Evolutionary conservation across 345 rosid species (phyloP).

Genomic region (Eucalyptus guilfoylei): DNA sequence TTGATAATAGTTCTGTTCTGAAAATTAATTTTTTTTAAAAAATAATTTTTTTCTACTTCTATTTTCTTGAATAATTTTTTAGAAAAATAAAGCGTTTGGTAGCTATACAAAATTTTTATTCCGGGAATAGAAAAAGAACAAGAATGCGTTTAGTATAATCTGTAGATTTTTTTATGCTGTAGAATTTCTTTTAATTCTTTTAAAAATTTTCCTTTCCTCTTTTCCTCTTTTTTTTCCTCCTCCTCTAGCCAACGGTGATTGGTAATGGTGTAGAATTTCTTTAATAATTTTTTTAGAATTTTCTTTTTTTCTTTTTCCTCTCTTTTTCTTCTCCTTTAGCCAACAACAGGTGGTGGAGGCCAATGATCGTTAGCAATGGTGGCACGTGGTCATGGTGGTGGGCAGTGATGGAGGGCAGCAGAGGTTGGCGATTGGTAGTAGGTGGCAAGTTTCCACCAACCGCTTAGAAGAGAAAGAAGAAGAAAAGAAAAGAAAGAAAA

Average conservation of each 20-base stretch:
- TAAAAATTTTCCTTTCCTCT: rapidly evolving
- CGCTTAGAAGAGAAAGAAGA: too few relatives aligned
- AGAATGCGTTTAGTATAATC: rapidly evolving
- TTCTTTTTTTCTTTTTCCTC: too few relatives aligned
- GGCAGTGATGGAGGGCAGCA: rapidly evolving
- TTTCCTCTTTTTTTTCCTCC: too few relatives aligned
- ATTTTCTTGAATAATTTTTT: rapidly evolving
- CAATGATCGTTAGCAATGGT: rapidly evolving
- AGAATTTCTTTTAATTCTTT: too few relatives aligned
- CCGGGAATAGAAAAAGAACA: rapidly evolving
- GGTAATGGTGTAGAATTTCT: rapidly evolving
- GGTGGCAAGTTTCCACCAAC: too few relatives aligned
- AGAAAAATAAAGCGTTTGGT: rapidly evolving
- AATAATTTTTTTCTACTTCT: rapidly evolving
- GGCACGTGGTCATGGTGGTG: rapidly evolving
- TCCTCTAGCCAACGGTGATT: rapidly evolving
- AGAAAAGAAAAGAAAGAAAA: too few relatives aligned
- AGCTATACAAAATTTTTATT: rapidly evolving
- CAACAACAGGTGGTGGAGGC: rapidly evolving
- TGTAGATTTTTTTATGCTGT: rapidly evolving
- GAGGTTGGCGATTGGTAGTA: rapidly evolving
- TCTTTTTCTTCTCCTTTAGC: too few relatives aligned
- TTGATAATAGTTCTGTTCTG: rapidly evolving
- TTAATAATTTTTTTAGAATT: too few relatives aligned
- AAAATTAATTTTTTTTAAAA: rapidly evolving